Base-by-base conservation (phyloP, 2,329 filamentous ascomycete species). In the Hypoxylon sp. region DNA sequence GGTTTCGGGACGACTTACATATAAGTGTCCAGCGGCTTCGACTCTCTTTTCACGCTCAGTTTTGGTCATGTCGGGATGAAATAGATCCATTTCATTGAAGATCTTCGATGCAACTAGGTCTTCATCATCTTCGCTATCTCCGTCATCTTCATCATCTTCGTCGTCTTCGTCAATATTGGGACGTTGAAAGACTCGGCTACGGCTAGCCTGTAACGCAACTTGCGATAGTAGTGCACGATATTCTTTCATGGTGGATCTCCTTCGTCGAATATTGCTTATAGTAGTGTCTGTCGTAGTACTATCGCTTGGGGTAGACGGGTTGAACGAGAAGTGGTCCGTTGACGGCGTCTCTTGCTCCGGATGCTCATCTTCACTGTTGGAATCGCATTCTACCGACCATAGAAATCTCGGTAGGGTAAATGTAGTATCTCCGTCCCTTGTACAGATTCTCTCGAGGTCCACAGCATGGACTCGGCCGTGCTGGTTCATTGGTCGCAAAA, bases 371-470 rank as follows among this genome's bases (percentile, higher is more conserved):
- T 44, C 39, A 14, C 37, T 17, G 37, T 39, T 13, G 14, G 37
- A 39, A 39, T 17, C 37, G 14, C 13, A 39, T 19, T 19, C 39
- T 9, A 6, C 17, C 2, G 17, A 17, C 2, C 39, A 6, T 8
- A n/a, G 0, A 44, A 73, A 79, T 51, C 35, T 51, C 50, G 57
- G 42, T 35, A 22, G 44, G 5, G 29, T 37, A 22, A 10, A 13
- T 11, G 17, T 39, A 5, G 50, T 52, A 3, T 24, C n/a, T 11
- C 46, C 55, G 31, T 58, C 19, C 10, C 37, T 19, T 8, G 33
- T 53, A 13, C 46, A 2, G 19, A 22, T 1, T 59, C 22, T 58
- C 46, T 58, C 24, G 5, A 68, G 61, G 1, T 2, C n/a, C 5
- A 46, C 11, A 6, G 29, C n/a, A 5, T 17, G 37, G 10, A 9